A percentile compares a stretch with the other conserved stretches of the same genome.
phyloP scores from a whole-genome alignment of 1,284 basidiomycete species.

The Entoloma clypeatum region DNA sequence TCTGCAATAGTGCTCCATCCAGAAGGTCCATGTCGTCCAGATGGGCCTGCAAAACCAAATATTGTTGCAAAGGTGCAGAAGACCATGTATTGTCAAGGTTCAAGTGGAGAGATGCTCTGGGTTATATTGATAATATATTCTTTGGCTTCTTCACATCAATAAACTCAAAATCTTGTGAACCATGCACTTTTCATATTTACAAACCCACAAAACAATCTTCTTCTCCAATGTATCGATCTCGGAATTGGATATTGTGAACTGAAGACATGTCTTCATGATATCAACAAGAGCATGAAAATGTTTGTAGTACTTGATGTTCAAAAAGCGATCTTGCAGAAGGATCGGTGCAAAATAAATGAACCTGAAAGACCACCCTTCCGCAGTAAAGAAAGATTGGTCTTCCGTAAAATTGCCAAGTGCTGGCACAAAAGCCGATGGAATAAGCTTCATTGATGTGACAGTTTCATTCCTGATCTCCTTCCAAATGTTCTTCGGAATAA shows the following conservation, averaged over 20 bases:
- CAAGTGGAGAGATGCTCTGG: conserved; percentile 30
- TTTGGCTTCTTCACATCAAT: too few relatives aligned
- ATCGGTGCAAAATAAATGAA: conserved; percentile 34
- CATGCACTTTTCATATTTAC: conserved; percentile 38
- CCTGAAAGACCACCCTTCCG: conserved; percentile 36
- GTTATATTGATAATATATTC: conserved; percentile 39
- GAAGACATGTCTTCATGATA: conserved; percentile 33
- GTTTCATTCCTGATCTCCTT: conserved; percentile 35
- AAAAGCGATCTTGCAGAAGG: conserved; percentile 25
- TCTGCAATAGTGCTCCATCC: conserved; percentile 33
- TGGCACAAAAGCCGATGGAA: conserved; percentile 39
- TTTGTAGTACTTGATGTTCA: conserved; percentile 29
- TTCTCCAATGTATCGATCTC: conserved; percentile 27
- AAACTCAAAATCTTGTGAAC: conserved; percentile 2
- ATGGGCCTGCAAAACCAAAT: conserved; percentile 35
- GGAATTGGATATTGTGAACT: conserved; percentile 30
- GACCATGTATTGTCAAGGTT: conserved; percentile 37
- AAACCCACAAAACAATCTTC: conserved; percentile 37
- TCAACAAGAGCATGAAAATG: conserved; percentile 38
- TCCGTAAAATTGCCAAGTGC: conserved; percentile 34
- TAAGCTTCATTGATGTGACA: conserved; percentile 23
- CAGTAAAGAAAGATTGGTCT: conserved; percentile 23
- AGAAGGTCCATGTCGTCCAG: conserved; percentile 41
- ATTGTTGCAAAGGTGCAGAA: conserved; percentile 36
- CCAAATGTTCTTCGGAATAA: conserved; percentile 32